These are phyloP conservation scores for Aspergillus indologenus DNA, from an alignment of 495 filamentous ascomycete species.

Conservation along the genomic window DNA sequence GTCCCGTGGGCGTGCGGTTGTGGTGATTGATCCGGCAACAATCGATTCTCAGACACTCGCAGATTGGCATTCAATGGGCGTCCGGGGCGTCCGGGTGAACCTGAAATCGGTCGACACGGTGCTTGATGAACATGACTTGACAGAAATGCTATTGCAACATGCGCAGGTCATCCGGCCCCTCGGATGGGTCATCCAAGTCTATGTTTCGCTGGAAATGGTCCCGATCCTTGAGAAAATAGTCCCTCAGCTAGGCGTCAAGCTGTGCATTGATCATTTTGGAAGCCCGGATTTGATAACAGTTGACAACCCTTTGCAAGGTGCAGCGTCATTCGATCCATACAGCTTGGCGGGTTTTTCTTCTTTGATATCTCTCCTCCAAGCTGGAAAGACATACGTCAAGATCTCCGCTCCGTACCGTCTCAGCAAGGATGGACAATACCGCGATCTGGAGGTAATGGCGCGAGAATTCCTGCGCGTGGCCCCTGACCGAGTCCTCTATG, in stretches of 20 bases:
- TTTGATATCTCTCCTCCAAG: slow-evolving; percentile 37
- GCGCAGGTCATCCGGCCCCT: slow-evolving; percentile 41
- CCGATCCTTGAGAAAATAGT: slow-evolving; percentile 40
- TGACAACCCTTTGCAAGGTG: slow-evolving; percentile 5
- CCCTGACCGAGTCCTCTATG: slow-evolving; percentile 43
- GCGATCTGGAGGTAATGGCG: slow-evolving; percentile 39
- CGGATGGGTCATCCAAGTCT: slow-evolving; percentile 50
- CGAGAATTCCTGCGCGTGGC: slow-evolving; percentile 36
- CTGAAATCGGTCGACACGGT: slow-evolving; percentile 44
- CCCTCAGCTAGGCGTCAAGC: slow-evolving; percentile 39
- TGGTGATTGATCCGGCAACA: slow-evolving; percentile 46
- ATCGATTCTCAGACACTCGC: slow-evolving; percentile 32
- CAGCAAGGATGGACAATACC: slow-evolving; percentile 33
- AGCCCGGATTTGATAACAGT: slow-evolving; percentile 33
- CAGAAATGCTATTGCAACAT: slow-evolving; percentile 36
- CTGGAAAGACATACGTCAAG: slow-evolving; percentile 46
- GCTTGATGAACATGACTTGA: slow-evolving; percentile 33
- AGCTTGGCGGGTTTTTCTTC: slow-evolving; percentile 42
- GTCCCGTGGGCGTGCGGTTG: slow-evolving; percentile 45
- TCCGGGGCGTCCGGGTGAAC: slow-evolving; percentile 51
- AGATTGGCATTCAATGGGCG: slow-evolving; percentile 48
- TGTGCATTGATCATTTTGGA: slow-evolving; percentile 53
- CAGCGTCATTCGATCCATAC: slow-evolving; percentile 33
- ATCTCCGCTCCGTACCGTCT: slow-evolving; percentile 50
- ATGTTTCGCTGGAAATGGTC: slow-evolving; percentile 42